These are phyloP conservation scores for Sporothrix luriei DNA, from an alignment of 2,329 filamentous ascomycete species.

Conservation along the genomic window DNA sequence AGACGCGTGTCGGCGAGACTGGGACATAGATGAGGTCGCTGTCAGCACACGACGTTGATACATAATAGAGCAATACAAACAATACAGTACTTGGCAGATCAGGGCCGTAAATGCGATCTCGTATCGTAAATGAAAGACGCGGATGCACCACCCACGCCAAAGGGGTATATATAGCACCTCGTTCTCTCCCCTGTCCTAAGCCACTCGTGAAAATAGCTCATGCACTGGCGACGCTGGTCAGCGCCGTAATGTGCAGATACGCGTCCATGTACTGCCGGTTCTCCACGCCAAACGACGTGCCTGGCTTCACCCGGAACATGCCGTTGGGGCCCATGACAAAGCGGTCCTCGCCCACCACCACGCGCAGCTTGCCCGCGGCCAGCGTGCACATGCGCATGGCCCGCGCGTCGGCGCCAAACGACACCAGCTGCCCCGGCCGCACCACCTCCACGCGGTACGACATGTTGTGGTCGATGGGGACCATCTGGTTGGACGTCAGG, in stretches of 20 bases:
- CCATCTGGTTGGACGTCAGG: conserved; percentile 38
- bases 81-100: not conserved
- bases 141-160: too few relatives aligned
- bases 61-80: too few relatives aligned
- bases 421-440: conserved; percentile 35
- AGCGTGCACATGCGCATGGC: conserved; percentile 40
- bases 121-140: not conserved
- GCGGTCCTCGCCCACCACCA: conserved; percentile 41
- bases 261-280: conserved; percentile 53
- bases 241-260: conserved; percentile 43
- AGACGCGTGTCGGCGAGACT: conserved; percentile 12
- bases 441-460: conserved; percentile 41
- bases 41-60: too few relatives aligned
- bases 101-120: not conserved
- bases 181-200: too few relatives aligned
- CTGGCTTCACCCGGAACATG: conserved; percentile 49
- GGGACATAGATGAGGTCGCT: not conserved
- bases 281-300: conserved; percentile 45
- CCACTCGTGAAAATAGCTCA: not conserved
- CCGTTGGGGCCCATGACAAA: conserved; percentile 51
- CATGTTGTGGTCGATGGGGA: conserved; percentile 40
- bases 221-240: not conserved
- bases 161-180: not conserved
- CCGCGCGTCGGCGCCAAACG: conserved; percentile 35
- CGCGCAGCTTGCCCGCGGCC: conserved; percentile 41